phyloP scores from a whole-genome alignment of 495 filamentous ascomycete species.

The Neurospora hispaniola region DNA sequence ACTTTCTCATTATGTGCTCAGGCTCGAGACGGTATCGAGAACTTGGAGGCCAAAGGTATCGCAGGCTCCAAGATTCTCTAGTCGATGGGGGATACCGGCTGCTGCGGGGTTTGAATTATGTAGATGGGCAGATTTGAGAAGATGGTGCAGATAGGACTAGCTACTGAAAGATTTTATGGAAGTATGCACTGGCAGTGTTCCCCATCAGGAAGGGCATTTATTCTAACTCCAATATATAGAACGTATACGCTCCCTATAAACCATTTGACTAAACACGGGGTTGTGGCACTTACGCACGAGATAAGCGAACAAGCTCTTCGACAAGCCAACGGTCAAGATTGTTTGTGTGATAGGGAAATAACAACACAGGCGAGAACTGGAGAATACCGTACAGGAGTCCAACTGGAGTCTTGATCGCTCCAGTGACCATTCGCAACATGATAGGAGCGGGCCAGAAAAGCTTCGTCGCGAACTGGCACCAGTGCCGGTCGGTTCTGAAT shows the following conservation, averaged over 20 bases:
- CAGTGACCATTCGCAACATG: neutral
- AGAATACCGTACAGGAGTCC: neutral
- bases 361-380: conserved; percentile 61
- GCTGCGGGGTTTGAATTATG: conserved; percentile 15
- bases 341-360: conserved; percentile 46
- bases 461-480: neutral
- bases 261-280: conserved; percentile 57
- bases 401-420: neutral
- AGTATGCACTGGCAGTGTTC: conserved; percentile 57
- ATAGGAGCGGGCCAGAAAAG: neutral
- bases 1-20: neutral
- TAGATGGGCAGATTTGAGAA: neutral
- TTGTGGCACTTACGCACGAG: conserved; percentile 67
- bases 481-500: neutral
- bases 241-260: conserved; percentile 62
- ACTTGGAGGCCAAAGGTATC: conserved; percentile 63
- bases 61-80: conserved; percentile 79
- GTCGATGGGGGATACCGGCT: conserved; percentile 69
- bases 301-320: conserved; percentile 69
- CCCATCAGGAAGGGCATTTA: conserved; percentile 44
- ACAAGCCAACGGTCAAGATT: conserved; percentile 63
- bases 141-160: neutral
- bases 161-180: conserved; percentile 71
- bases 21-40: conserved; percentile 46
- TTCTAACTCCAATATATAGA: conserved; percentile 29